Evolutionary conservation across 768 basidiomycete genomes (phyloP).

Genomic region (Termitomyces sp.): DNA sequence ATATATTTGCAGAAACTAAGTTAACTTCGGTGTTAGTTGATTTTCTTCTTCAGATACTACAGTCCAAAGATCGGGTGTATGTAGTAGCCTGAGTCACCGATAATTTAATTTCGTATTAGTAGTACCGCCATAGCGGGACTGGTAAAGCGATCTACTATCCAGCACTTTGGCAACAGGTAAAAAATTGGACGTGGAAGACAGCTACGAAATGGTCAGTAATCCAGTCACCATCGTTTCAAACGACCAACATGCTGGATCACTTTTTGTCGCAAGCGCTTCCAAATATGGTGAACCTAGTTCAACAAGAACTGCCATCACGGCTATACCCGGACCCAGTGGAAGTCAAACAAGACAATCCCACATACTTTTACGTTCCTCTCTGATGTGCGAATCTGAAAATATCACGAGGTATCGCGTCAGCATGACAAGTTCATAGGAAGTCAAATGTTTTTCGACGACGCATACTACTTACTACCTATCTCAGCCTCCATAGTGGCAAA

Average conservation of each 20-base stretch:
- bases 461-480: background rate
- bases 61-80: background rate
- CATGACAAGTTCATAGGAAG: background rate
- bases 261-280: slow-evolving; percentile 19
- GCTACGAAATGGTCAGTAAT: background rate
- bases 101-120: background rate
- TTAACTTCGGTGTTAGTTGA: background rate
- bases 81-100: background rate
- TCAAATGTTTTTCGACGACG: background rate
- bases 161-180: background rate
- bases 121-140: background rate
- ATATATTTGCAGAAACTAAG: background rate
- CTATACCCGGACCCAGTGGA: slow-evolving; percentile 7
- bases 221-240: background rate
- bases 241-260: background rate
- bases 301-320: slow-evolving; percentile 5
- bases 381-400: background rate
- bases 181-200: background rate
- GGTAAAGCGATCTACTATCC: background rate
- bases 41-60: background rate
- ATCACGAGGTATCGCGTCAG: background rate
- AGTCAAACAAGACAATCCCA: background rate
- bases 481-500: background rate
- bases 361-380: background rate
- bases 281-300: slow-evolving; percentile 40